These are phyloP conservation scores for Xeromyces bisporus DNA, from an alignment of 495 filamentous ascomycete genomes.

Conservation along the genomic window DNA sequence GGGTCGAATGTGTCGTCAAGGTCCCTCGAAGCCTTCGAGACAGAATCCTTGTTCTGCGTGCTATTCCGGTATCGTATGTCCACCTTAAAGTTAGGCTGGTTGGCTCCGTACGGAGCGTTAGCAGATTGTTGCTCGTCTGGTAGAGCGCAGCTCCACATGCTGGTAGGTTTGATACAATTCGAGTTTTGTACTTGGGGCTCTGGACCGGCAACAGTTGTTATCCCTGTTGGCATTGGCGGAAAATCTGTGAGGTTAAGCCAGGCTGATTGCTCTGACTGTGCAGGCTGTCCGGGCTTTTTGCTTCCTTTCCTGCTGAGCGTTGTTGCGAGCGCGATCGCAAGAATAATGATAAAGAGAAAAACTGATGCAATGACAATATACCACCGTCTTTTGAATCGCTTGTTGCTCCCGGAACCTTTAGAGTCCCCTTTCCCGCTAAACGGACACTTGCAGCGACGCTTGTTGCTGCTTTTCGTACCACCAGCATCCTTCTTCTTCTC, in stretches of 20 bases:
- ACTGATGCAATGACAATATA: constrained; percentile 36
- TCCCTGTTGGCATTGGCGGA: constrained; percentile 69
- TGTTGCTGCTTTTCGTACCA: constrained; percentile 34
- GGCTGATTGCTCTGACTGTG: constrained; percentile 36
- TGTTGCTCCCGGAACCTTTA: constrained; percentile 43
- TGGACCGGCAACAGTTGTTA: constrained; percentile 56
- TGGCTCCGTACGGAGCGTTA: constrained; percentile 39
- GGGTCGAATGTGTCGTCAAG: constrained; percentile 27
- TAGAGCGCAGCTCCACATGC: constrained; percentile 67
- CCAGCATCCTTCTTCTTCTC: constrained; percentile 45
- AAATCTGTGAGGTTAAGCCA: constrained; percentile 78
- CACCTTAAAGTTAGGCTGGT: constrained; percentile 61
- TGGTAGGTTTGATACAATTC: constrained; percentile 49
- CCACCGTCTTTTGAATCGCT: constrained; percentile 43
- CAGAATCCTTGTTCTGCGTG: constrained; percentile 27
- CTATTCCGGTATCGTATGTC: constrained; percentile 68
- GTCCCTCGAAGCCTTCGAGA: background rate
- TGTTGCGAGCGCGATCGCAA: constrained; percentile 42
- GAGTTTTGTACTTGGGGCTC: constrained; percentile 37
- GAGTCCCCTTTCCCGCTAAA: constrained; percentile 43
- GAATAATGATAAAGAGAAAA: constrained; percentile 39
- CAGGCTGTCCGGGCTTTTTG: constrained; percentile 15
- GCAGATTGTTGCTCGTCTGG: constrained; percentile 55
- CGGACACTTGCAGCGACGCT: constrained; percentile 44
- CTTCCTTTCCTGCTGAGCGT: constrained; percentile 36